phyloP scores from a whole-genome alignment of 2,329 filamentous ascomycete genomes.

The Stagonosporopsis chrysanthemi region DNA sequence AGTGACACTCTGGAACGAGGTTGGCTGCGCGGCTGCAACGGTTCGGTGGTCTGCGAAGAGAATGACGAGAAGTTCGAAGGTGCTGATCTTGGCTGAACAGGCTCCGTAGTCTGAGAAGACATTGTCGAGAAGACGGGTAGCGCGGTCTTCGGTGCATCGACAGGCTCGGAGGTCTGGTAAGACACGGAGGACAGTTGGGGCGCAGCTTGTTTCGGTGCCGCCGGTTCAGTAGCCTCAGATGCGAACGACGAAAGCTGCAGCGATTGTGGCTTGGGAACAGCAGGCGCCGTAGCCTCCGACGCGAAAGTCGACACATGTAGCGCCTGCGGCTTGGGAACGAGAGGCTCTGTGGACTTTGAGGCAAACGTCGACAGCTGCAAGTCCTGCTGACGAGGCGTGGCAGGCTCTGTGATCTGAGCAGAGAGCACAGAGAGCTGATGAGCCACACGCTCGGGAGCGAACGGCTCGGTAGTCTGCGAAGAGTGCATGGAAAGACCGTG shows the following conservation, averaged over 20 bases:
- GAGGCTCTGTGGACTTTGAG: slow-evolving; percentile 28
- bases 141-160: slow-evolving; percentile 21
- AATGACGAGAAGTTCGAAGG: slow-evolving; percentile 29
- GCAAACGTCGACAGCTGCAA: slow-evolving; percentile 31
- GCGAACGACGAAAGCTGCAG: slow-evolving; percentile 31
- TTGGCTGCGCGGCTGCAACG: slow-evolving; percentile 30
- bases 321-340: slow-evolving; percentile 21
- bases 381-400: slow-evolving; percentile 22
- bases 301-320: slow-evolving; percentile 34
- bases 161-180: slow-evolving; percentile 37
- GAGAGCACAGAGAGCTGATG: slow-evolving; percentile 24
- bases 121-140: slow-evolving; percentile 28
- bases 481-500: not conserved
- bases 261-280: slow-evolving; percentile 14
- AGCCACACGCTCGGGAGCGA: slow-evolving; percentile 6
- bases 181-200: slow-evolving; percentile 20
- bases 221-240: slow-evolving; percentile 36
- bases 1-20: slow-evolving; percentile 30
- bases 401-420: slow-evolving; percentile 29
- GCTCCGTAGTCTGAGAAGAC: slow-evolving; percentile 31
- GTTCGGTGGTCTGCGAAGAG: slow-evolving; percentile 36
- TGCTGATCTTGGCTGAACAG: slow-evolving; percentile 25
- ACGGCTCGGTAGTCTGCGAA: not conserved
- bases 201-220: slow-evolving; percentile 10
- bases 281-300: slow-evolving; percentile 37